Percentiles rank a stretch among this genome's conserved stretches.
Evolutionary conservation across 805 yeast species (phyloP).

Genomic region (Saturnispora kantuleensis): DNA sequence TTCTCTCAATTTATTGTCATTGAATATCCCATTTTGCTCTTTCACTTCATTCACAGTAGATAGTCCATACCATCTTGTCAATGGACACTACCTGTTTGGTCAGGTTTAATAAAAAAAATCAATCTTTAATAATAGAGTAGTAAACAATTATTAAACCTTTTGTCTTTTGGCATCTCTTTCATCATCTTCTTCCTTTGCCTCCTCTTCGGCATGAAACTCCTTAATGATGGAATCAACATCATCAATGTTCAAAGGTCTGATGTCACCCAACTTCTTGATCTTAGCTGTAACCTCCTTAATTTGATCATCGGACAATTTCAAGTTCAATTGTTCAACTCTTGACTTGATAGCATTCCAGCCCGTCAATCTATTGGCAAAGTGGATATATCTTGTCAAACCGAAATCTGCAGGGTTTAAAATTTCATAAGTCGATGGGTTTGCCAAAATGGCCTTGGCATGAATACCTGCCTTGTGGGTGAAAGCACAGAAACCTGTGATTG

Average conservation of each 20-base stretch:
- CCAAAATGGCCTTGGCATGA: slow-evolving; percentile 96
- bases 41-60: too few species aligned
- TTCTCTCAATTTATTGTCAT: too few species aligned
- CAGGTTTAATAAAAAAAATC: background rate
- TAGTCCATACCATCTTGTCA: too few species aligned
- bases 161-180: slow-evolving; percentile 27
- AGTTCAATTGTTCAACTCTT: slow-evolving; percentile 93
- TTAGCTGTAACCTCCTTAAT: slow-evolving; percentile 89
- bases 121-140: background rate
- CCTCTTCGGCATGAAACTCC: slow-evolving; percentile 65
- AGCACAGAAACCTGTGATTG: slow-evolving; percentile 98
- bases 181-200: slow-evolving; percentile 19
- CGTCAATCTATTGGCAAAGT: slow-evolving; percentile 94
- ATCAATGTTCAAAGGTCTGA: slow-evolving; percentile 87
- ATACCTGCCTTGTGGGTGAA: slow-evolving; percentile 99
- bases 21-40: too few species aligned
- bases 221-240: slow-evolving; percentile 96
- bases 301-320: slow-evolving; percentile 83
- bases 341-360: slow-evolving; percentile 99
- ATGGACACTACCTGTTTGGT: too few species aligned
- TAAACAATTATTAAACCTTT: slow-evolving; percentile 16
- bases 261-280: slow-evolving; percentile 91
- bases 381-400: slow-evolving; percentile 92
- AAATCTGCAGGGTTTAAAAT: slow-evolving; percentile 90
- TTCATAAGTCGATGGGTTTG: slow-evolving; percentile 98